These are phyloP conservation scores for grape (Vitis vinifera) DNA, from an alignment of 164 flowering plant species.

Conservation along the genomic window ASM3070453v1 NC_081806.1:15271501-15272000, in stretches of 20 bases:
- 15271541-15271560: constrained; percentile 23
- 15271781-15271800: constrained; percentile 25
- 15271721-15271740: constrained; percentile 31
- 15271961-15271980: constrained; percentile 19
- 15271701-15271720: constrained; percentile 23
- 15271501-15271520: constrained; percentile 26
- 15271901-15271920: constrained; percentile 25
- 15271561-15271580: constrained; percentile 21
- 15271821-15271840: constrained; percentile 9
- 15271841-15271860: constrained; percentile 17
- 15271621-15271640: constrained; percentile 44
- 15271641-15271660: constrained; percentile 34
- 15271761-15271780: constrained; percentile 10
- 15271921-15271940: constrained; percentile 21
- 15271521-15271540: constrained; percentile 22
- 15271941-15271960: constrained; percentile 26
- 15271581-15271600: constrained; percentile 48
- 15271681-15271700: constrained; percentile 15
- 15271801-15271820: constrained; percentile 11
- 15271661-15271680: constrained; percentile 22
- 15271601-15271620: constrained; percentile 43
- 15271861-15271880: constrained; percentile 12
- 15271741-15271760: constrained; percentile 15
- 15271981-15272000: constrained; percentile 26
- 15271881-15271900: constrained; percentile 16